Percentiles rank a stretch among this genome's conserved stretches.
These are phyloP conservation scores for Fusarium sp. DNA, from an alignment of 2,329 filamentous ascomycete genomes.

Conservation along the genomic window DNA sequence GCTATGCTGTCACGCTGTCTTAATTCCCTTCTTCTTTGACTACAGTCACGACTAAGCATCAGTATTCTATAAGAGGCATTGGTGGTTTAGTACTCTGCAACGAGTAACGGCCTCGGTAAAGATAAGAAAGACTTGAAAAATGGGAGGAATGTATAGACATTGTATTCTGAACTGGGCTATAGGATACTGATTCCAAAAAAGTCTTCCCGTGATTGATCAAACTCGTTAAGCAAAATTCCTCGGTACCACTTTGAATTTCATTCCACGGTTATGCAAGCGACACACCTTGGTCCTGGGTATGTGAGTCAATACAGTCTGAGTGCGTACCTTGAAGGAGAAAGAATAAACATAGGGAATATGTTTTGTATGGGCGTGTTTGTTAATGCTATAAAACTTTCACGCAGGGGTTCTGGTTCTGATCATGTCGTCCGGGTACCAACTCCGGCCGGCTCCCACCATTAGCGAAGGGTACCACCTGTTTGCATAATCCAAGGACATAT, in stretches of 20 bases:
- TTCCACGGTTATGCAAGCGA: neutral
- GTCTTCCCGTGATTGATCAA: neutral
- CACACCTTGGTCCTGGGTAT: neutral
- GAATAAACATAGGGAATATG: neutral
- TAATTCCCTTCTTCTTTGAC: conserved; percentile 8
- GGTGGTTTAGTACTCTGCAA: neutral
- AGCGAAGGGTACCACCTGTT: neutral
- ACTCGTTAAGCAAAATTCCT: conserved; percentile 3
- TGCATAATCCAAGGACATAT: neutral
- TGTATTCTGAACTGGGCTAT: conserved; percentile 6
- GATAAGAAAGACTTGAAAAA: neutral
- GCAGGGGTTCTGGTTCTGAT: neutral
- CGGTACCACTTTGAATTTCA: conserved; percentile 29
- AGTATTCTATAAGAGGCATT: neutral
- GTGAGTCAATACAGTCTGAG: neutral
- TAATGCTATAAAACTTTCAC: neutral
- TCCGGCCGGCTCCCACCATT: neutral
- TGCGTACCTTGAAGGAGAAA: neutral
- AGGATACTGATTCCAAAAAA: conserved; percentile 3
- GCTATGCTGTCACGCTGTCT: neutral
- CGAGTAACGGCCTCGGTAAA: neutral
- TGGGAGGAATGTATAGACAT: conserved; percentile 17
- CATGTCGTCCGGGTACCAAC: neutral
- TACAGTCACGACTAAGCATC: conserved; percentile 15
- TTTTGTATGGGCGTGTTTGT: neutral